Base-by-base conservation (phyloP, 129 eudicot genomes). In the Helichrysum umbraculigerum region DNA sequence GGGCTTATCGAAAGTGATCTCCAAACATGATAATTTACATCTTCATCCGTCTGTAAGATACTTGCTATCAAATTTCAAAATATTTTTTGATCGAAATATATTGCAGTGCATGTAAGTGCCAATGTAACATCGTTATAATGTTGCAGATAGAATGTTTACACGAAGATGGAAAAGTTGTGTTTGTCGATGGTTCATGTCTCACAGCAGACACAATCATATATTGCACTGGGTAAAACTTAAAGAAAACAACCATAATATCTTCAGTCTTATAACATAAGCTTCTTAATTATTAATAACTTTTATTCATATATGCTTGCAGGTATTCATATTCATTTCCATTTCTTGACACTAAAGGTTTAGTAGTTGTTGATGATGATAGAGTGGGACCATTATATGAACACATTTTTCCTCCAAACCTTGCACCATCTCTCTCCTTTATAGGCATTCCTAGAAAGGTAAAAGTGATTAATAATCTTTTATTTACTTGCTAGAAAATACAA, bases 371-470 rank as follows among this genome's bases (percentile, higher is more conserved):
- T 86, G 96, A 90, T 85, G 89, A 83, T 20, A 88, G 98, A 76
- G 98, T 93, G 87, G 98, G 95, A 64, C 98, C 95, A 57, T 85
- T 93, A 70, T 93, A 75, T 68, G 98, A 93, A 84, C 96, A 93
- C 64, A 90, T 95, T 16, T 93, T 93, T 60, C 96, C 98, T 56
- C 98, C 98, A 10, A 88, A 88, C 21, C 87, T 93, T 74, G 95
- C 98, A 50, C 98, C 98, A 39, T 93, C 98, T 73, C 91, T 93
- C 33, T 85, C 96, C 76, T 93, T 93, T 72, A 68, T 93, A 29
- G 98, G 98, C 82, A 88, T 93, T 73, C 96, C 98, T 41, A 86
- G 88, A 86, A 88, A 90, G 96, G 98, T 47, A 21, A 77, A 70
- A 71, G 67, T 56, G 52, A 5, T 73, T 1, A 0, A 25, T 67